Percentiles rank a stretch among this genome's conserved stretches.
These are phyloP conservation scores for Naganishia vaughanmartiniae DNA, from an alignment of 768 basidiomycete genomes.

Conservation along the genomic window DNA sequence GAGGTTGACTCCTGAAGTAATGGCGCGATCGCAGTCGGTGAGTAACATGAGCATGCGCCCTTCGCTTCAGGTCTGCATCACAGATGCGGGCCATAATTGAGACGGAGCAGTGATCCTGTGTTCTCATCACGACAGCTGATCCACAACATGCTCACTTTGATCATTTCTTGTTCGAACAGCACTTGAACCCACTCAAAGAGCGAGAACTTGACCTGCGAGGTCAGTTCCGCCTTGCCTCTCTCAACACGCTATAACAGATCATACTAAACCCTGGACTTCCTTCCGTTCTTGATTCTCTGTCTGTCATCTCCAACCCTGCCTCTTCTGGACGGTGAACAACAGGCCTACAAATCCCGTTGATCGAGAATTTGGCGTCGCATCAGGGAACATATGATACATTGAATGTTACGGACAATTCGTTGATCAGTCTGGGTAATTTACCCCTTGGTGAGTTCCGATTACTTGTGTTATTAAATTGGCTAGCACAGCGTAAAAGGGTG, in stretches of 20 bases:
- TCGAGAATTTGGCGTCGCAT: slow-evolving; percentile 52
- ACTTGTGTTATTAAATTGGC: too few relatives aligned
- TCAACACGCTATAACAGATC: not conserved
- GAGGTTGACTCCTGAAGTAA: slow-evolving; percentile 51
- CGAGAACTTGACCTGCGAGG: slow-evolving; percentile 51
- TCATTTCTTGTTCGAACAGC: slow-evolving; percentile 32
- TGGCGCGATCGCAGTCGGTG: slow-evolving; percentile 29
- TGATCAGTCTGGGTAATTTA: slow-evolving; percentile 49
- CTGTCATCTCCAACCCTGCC: not conserved
- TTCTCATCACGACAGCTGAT: not conserved
- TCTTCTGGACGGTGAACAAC: not conserved
- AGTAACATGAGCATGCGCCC: not conserved
- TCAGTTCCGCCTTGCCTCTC: slow-evolving; percentile 33
- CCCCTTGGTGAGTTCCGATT: slow-evolving; percentile 42
- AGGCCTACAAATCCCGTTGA: slow-evolving; percentile 51
- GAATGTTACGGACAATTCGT: slow-evolving; percentile 51
- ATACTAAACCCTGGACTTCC: slow-evolving; percentile 11
- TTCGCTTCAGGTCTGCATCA: too few relatives aligned
- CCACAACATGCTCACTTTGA: not conserved
- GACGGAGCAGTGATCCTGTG: not conserved
- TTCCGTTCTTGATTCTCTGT: not conserved
- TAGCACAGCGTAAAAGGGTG: too few relatives aligned
- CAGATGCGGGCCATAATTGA: not conserved
- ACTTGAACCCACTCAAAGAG: slow-evolving; percentile 51
- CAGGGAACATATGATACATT: slow-evolving; percentile 51